Base-by-base conservation (phyloP, 768 basidiomycete species). In the Daedaleopsis sinensis region DNA sequence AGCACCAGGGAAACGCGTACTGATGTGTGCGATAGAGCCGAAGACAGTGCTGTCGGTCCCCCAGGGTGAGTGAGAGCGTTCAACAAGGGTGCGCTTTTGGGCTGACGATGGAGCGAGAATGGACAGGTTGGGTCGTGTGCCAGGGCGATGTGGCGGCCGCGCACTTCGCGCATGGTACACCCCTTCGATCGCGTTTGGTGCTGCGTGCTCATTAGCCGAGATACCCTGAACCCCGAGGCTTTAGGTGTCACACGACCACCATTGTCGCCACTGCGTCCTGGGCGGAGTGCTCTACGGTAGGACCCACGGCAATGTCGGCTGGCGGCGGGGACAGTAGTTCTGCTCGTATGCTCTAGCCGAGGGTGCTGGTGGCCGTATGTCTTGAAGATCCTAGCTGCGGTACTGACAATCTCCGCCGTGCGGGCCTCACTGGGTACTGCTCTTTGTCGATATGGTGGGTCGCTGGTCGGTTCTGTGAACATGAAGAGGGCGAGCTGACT, bases 161-260 rank as follows among this genome's bases (percentile, higher is more conserved):
- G 37, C n/a, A 43, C 62, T 57, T 54, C 62, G 53, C 58, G 62
- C 35, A 49, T 44, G n/a, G 44, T 57, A 55, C 48, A 48, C 53
- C 24, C 36, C 37, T 21, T 38, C 48, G 57, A 63, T 58, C 57
- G 52, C 49, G 52, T 39, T 23, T 44, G 6, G 49, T 36, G 27
- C 18, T 43, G 15, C 38, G 43, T n/a, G 36, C n/a, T 35, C 35
- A 55, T 47, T 32, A 37, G 50, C 16, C 19, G 19, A 12, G 43
- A 39, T 13, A 42, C 62, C 62, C 57, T 58, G 46, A 6, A 44
- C 48, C 60, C 57, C 54, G 53, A 47, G 46, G 32, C 18, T 23
- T 44, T 55, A 15, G 49, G 53, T 48, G 62, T 58, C 58, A 59
- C 62, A 64, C 50, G 62, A 59, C 58, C 62, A 47, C 52, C 43